Percentiles rank a stretch among this genome's conserved stretches.
These are phyloP conservation scores for Arthrobotrys musiformis DNA, from an alignment of 2,329 filamentous ascomycete genomes.

Conservation along the genomic window DNA sequence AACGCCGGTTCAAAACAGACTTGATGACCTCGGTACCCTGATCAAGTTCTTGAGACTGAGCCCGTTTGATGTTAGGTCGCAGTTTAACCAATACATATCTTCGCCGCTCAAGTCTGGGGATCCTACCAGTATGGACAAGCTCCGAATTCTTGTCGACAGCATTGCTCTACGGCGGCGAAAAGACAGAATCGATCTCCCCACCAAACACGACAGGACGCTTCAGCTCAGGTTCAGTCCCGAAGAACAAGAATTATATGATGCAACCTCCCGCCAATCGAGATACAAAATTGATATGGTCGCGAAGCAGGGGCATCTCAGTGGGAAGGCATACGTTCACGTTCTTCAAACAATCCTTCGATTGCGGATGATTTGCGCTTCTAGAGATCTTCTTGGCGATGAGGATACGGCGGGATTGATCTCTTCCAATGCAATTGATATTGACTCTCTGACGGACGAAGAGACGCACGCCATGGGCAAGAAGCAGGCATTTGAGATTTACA, in stretches of 20 bases:
- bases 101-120: slow-evolving; percentile 77
- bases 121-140: slow-evolving; percentile 81
- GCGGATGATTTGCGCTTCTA: slow-evolving; percentile 90
- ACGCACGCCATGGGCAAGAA: slow-evolving; percentile 61
- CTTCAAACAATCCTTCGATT: slow-evolving; percentile 89
- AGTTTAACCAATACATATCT: slow-evolving; percentile 65
- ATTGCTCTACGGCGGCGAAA: slow-evolving; percentile 91
- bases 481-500: slow-evolving; percentile 84
- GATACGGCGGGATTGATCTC: slow-evolving; percentile 66
- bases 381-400: slow-evolving; percentile 84
- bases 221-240: slow-evolving; percentile 77
- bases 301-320: slow-evolving; percentile 73
- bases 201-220: slow-evolving; percentile 77
- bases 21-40: slow-evolving; percentile 68
- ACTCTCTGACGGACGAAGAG: slow-evolving; percentile 74
- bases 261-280: slow-evolving; percentile 83
- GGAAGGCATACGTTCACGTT: slow-evolving; percentile 92
- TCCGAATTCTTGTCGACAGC: slow-evolving; percentile 91
- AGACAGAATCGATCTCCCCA: slow-evolving; percentile 85
- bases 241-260: slow-evolving; percentile 81
- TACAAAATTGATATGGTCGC: slow-evolving; percentile 82
- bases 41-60: slow-evolving; percentile 66
- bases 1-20: slow-evolving; percentile 72
- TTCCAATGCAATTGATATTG: slow-evolving; percentile 79
- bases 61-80: slow-evolving; percentile 63